Conservation (phyloP, 2,329 filamentous ascomycete species). For the Phyllosticta citrichinensis region DNA sequence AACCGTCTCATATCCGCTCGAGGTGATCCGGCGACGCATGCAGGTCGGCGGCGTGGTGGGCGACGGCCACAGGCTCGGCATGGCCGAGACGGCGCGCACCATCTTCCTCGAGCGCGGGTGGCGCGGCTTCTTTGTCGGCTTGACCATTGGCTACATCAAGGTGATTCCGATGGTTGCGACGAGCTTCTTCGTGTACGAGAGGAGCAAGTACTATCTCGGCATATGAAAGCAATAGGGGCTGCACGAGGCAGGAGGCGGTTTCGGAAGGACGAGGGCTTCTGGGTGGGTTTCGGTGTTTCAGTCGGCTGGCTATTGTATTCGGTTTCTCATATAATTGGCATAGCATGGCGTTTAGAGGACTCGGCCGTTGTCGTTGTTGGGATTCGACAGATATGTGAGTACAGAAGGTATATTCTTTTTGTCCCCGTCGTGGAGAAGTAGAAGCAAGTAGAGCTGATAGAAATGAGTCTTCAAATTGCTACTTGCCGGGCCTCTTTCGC, state of each 20-base stretch:
- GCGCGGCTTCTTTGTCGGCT: slow-evolving; percentile 79
- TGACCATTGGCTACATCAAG: slow-evolving; percentile 93
- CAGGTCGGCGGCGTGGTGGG: slow-evolving; percentile 92
- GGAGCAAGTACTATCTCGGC: slow-evolving; percentile 47
- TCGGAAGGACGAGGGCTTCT: not conserved
- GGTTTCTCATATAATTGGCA: not conserved
- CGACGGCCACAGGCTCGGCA: slow-evolving; percentile 68
- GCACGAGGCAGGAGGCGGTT: not conserved
- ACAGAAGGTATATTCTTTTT: no score
- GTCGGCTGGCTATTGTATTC: not conserved
- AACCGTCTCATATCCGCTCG: slow-evolving; percentile 84
- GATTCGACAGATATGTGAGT: not conserved
- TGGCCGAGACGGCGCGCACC: slow-evolving; percentile 65
- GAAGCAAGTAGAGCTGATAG: no score
- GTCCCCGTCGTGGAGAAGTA: no score
- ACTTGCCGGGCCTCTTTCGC: no score
- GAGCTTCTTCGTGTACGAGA: slow-evolving; percentile 58
- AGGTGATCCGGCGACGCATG: slow-evolving; percentile 87
- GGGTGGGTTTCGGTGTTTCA: not conserved
- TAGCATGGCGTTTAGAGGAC: not conserved
- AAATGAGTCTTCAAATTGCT: no score
- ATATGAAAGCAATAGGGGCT: slow-evolving; percentile 26
- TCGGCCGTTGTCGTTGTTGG: not conserved
- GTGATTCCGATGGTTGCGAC: slow-evolving; percentile 79
- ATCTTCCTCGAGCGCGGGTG: slow-evolving; percentile 69